phyloP scores from a whole-genome alignment of 352 stramenopile species.

The Globisporangium carolinianum region DNA sequence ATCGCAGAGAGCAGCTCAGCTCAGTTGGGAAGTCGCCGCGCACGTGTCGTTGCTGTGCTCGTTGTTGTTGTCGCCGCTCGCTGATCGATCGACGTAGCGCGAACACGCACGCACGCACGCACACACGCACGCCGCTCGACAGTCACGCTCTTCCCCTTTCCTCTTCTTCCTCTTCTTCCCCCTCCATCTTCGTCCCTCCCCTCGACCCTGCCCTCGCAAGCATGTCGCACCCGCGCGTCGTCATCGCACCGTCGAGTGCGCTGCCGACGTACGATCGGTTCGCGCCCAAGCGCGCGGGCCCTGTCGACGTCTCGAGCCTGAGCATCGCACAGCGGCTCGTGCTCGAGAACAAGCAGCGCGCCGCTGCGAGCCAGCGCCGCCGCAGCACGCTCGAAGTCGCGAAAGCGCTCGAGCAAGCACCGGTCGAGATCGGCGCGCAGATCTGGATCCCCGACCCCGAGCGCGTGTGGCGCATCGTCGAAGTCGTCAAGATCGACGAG shows the following conservation, averaged over 20 bases:
- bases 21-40: too few relatives aligned
- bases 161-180: too few relatives aligned
- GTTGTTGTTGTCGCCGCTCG: too few relatives aligned
- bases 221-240: conserved; percentile 36
- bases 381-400: conserved; percentile 71
- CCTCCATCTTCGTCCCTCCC: too few relatives aligned
- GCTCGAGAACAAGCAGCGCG: conserved; percentile 79
- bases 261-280: conserved; percentile 80
- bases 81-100: too few relatives aligned
- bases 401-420: conserved; percentile 51
- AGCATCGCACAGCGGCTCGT: conserved; percentile 80
- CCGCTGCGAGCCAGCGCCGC: conserved; percentile 46
- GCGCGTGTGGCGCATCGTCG: conserved; percentile 76
- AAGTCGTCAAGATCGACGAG: conserved; percentile 54
- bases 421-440: conserved; percentile 69
- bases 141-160: too few relatives aligned
- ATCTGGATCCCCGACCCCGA: conserved; percentile 85
- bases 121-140: too few relatives aligned
- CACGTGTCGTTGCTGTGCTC: too few relatives aligned
- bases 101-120: too few relatives aligned
- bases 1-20: too few relatives aligned
- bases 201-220: too few relatives aligned
- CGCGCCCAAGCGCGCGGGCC: conserved; percentile 43
- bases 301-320: conserved; percentile 52
- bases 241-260: conserved; percentile 52